These are phyloP conservation scores for Viridothelium virens DNA, from an alignment of 495 filamentous ascomycete genomes.

Conservation along the genomic window DNA sequence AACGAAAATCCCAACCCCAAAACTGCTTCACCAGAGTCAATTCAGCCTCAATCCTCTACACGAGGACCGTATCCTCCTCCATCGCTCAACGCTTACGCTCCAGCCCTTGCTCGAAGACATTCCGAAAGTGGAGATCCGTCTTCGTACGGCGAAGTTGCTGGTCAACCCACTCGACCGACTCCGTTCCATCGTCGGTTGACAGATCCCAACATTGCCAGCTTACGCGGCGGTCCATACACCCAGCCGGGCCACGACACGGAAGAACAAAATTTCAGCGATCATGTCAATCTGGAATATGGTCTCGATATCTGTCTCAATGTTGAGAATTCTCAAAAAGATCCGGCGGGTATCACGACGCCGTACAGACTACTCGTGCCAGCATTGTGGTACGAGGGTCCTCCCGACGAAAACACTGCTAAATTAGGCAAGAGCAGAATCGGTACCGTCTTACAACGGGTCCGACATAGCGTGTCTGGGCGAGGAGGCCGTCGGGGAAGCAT, in stretches of 20 bases:
- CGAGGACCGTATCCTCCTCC: not conserved
- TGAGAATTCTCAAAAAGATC: conserved; percentile 77
- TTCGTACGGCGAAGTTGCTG: conserved; percentile 3
- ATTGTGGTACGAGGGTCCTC: conserved; percentile 45
- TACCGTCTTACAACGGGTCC: not conserved
- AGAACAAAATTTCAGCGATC: conserved; percentile 19
- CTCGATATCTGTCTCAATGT: conserved; percentile 79
- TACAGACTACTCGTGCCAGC: conserved; percentile 82
- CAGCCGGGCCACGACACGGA: conserved; percentile 23
- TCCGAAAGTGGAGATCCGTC: not conserved
- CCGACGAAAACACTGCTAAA: conserved; percentile 8
- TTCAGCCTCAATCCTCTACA: conserved; percentile 14
- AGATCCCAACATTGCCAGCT: conserved; percentile 35
- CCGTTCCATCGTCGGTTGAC: conserved; percentile 68
- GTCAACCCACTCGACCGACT: conserved; percentile 36
- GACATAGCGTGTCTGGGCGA: not conserved
- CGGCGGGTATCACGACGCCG: conserved; percentile 76
- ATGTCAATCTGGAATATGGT: conserved; percentile 64
- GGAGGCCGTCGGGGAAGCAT: not conserved
- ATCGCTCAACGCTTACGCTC: not conserved
- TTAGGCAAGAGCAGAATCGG: not conserved
- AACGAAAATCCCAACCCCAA: conserved; percentile 18
- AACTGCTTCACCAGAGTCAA: conserved; percentile 17
- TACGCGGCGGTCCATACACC: conserved; percentile 9
- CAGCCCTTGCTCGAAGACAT: not conserved